These are phyloP conservation scores for Wickerhamomyces hampshirensis DNA, from an alignment of 805 yeast genomes.

Conservation along the genomic window DNA sequence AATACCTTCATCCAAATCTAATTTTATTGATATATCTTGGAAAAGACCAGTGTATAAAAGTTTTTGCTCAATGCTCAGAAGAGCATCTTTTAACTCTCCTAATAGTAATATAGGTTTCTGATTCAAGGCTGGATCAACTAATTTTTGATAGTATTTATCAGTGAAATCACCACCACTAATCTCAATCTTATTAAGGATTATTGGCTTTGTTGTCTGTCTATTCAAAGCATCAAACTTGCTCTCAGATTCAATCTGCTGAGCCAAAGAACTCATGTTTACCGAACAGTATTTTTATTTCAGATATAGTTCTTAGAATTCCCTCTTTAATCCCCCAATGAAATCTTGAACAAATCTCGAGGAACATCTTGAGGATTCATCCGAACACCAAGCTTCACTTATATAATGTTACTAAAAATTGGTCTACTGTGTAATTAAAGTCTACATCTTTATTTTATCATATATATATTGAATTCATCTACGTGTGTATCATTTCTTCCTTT, in stretches of 20 bases:
- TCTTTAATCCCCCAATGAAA: neutral
- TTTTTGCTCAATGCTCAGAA: conserved; percentile 31
- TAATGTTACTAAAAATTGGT: neutral
- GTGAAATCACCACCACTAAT: conserved; percentile 31
- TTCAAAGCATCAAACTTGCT: conserved; percentile 7
- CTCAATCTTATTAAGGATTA: conserved; percentile 14
- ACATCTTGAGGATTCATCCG: neutral
- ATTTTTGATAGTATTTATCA: conserved; percentile 39
- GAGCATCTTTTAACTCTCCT: conserved; percentile 32
- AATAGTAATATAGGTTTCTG: conserved; percentile 29
- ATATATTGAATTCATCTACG: too few species aligned
- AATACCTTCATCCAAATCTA: conserved; percentile 34
- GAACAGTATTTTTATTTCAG: too few species aligned
- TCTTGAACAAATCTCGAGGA: neutral
- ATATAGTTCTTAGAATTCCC: too few species aligned
- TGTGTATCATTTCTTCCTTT: too few species aligned
- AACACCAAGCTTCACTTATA: neutral
- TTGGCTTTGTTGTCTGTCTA: conserved; percentile 19
- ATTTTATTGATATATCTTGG: conserved; percentile 32
- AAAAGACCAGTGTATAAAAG: conserved; percentile 43
- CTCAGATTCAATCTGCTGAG: conserved; percentile 1
- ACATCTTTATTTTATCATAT: too few species aligned
- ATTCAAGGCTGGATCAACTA: conserved; percentile 40
- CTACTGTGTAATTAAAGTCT: neutral
- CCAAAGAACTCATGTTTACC: neutral